Base-by-base conservation (phyloP, 352 stramenopile species). In the Globisporangium lucens region DNA sequence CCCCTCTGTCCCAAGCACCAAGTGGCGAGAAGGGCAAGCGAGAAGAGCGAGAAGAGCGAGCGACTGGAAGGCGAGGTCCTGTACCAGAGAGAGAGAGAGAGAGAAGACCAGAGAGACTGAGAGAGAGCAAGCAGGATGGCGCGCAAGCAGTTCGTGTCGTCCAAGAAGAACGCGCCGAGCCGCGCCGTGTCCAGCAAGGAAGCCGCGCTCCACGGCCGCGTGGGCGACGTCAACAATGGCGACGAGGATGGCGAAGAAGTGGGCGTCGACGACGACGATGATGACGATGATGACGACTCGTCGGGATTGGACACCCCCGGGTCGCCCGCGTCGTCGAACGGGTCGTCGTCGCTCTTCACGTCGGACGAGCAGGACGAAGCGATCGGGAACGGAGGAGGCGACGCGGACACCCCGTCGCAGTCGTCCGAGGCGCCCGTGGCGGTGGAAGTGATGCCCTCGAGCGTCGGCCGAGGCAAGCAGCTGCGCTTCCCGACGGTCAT, bases 161-260 rank as follows among this genome's bases (percentile, higher is more conserved):
- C 83, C 67, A 94, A 91, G 79, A 94, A 94, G 75, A 94, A 92
- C 74, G 86, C 80, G 71, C 86, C 86, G 51, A 92, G 82, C 69
- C 86, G 83, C 62, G 77, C 72, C 33, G 78, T 94, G 49, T 91
- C 86, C n/a, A 93, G 84, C 74, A 94, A 94, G 72, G 86, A 94
- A 67, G 84, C 82, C 46, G 86, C 86, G 41, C 75, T 94, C 60
- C 84, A 89, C 43, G 79, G 77, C 24, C 74, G 84, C 64, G 70
- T 56, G 30, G 67, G 49, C 63, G 65, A 47, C 68, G 67, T 66
- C 30, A 70, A 61, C 38, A 70, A 52, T 22, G 69, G 74, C 24
- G 27, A 29, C 43, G 71, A 83, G n/a, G 64, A 73, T 8, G 63
- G 62, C n/a, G 66, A 49, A 13, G 68, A 68, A 46, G 41, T 49